Conservation (phyloP, 2,329 filamentous ascomycete species). For the Paecilomyces sp. region DNA sequence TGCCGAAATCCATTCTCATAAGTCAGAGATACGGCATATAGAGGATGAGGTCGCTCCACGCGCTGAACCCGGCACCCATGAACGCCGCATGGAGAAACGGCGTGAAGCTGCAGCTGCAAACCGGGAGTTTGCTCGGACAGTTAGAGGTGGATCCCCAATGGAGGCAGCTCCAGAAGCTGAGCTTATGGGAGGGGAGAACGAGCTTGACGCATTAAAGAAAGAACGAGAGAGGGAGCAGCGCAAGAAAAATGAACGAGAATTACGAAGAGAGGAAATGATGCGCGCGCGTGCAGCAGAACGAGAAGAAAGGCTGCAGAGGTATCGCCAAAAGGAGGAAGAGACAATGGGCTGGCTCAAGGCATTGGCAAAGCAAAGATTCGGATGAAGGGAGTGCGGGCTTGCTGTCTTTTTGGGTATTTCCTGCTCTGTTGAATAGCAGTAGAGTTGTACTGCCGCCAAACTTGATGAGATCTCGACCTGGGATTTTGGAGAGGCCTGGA, state of each 20-base stretch:
- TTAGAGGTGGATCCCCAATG: conserved; percentile 50
- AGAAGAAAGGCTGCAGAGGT: conserved; percentile 64
- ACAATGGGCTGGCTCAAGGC: conserved; percentile 76
- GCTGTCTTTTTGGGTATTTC: background rate
- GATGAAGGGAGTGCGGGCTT: conserved; percentile 30
- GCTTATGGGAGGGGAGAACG: conserved; percentile 61
- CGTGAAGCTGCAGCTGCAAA: conserved; percentile 65
- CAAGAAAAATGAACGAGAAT: conserved; percentile 77
- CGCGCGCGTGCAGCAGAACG: conserved; percentile 70
- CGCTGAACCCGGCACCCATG: conserved; percentile 73
- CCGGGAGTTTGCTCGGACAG: conserved; percentile 60
- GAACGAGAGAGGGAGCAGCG: conserved; percentile 58
- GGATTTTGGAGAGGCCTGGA: too few relatives aligned
- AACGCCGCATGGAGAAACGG: conserved; percentile 81
- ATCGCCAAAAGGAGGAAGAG: conserved; percentile 70
- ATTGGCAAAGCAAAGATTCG: conserved; percentile 73
- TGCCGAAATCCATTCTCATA: conserved; percentile 47
- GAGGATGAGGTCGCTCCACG: conserved; percentile 73
- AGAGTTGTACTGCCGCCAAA: too few relatives aligned
- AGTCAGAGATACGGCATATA: conserved; percentile 23
- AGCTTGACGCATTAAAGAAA: conserved; percentile 57
- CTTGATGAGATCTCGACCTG: too few relatives aligned
- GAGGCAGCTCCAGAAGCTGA: conserved; percentile 65
- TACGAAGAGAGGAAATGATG: conserved; percentile 71
- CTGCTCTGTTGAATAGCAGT: background rate